Conservation (phyloP, 148 eudicot species). For the Rhododendron molle region DNA sequence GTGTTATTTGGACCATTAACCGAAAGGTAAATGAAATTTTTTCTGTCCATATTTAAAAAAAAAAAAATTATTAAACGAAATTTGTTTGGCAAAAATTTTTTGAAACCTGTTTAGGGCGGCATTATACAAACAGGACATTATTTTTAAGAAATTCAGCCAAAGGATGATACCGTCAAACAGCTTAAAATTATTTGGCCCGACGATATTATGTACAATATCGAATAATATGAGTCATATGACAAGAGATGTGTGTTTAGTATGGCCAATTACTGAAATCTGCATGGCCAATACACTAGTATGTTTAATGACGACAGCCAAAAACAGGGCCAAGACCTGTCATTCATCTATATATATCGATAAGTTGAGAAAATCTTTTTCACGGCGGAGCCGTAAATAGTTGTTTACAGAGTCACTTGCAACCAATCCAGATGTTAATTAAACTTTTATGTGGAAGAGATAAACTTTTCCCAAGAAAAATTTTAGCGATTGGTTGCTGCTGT, state of each 20-base stretch:
- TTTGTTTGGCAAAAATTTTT: background rate
- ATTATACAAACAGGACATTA: background rate
- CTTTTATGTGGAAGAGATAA: too few relatives aligned
- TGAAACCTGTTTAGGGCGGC: background rate
- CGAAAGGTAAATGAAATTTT: conserved; percentile 22
- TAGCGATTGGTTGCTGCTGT: too few relatives aligned
- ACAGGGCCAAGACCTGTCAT: background rate
- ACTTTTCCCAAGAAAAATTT: too few relatives aligned
- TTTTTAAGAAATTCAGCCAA: background rate
- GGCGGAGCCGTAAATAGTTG: too few relatives aligned
- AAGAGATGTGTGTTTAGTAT: background rate
- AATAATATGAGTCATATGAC: background rate
- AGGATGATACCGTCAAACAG: background rate
- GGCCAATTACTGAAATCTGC: too few relatives aligned
- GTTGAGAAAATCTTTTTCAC: too few relatives aligned
- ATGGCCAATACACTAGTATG: too few relatives aligned
- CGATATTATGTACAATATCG: background rate
- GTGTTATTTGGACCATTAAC: conserved; percentile 61
- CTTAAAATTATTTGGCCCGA: background rate
- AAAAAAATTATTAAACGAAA: background rate
- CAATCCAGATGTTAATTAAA: too few relatives aligned
- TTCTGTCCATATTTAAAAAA: background rate
- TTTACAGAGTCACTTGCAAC: too few relatives aligned
- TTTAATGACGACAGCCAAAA: background rate
- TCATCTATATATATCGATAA: background rate